These are phyloP conservation scores for Malassezia arunalokei DNA, from an alignment of 1,284 basidiomycete genomes.

Conservation along the genomic window DNA sequence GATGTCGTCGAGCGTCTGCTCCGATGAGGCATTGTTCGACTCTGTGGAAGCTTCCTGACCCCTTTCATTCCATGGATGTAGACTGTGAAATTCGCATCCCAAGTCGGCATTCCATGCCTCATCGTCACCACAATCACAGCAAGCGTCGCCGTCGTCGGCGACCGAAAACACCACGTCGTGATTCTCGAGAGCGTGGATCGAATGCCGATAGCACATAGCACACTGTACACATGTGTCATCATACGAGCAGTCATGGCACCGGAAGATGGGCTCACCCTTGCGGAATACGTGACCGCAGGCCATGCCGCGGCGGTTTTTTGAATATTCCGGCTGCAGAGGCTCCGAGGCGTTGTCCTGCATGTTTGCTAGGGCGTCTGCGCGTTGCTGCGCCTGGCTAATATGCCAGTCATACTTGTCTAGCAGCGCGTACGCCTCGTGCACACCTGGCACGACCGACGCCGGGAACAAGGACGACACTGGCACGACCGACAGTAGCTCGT, in stretches of 20 bases:
- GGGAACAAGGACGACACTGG: conserved; percentile 4
- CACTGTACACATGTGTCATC: conserved; percentile 46
- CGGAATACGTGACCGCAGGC: conserved; percentile 45
- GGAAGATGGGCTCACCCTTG: conserved; percentile 46
- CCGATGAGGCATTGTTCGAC: not conserved
- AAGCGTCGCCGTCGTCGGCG: conserved; percentile 33
- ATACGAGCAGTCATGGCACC: conserved; percentile 42
- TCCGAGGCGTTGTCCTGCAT: not conserved
- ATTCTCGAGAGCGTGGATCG: conserved; percentile 29
- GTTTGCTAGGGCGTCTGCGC: not conserved
- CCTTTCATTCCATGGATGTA: conserved; percentile 3
- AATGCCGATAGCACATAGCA: conserved; percentile 39
- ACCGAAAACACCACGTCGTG: conserved; percentile 44
- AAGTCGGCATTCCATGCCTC: conserved; percentile 42
- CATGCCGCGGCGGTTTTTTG: conserved; percentile 36
- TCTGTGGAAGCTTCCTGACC: not conserved
- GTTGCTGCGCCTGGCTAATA: conserved; percentile 8
- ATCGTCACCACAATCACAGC: conserved; percentile 45
- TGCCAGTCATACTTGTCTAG: conserved; percentile 1
- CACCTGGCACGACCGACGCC: not conserved
- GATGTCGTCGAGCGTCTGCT: conserved; percentile 7
- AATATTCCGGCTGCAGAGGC: conserved; percentile 30
- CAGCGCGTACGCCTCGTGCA: not conserved
- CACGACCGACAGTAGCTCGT: conserved; percentile 5
- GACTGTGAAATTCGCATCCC: conserved; percentile 35